These are phyloP conservation scores for Phytophthora multivora DNA, from an alignment of 352 stramenopile species.

Conservation along the genomic window DNA sequence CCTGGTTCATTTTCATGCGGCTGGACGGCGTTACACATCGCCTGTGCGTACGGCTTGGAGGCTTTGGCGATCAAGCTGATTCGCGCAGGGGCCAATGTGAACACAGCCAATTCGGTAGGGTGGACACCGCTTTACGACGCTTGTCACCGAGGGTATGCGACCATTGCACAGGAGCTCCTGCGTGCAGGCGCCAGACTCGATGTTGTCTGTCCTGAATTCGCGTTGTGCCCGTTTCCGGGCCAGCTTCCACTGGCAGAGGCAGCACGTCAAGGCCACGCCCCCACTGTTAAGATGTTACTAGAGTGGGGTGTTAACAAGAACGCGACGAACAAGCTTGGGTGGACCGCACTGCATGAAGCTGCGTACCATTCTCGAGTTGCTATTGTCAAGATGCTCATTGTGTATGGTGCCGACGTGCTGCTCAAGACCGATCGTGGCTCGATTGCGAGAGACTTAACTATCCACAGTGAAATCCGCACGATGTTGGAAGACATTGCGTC, in stretches of 20 bases:
- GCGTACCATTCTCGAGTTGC: constrained; percentile 78
- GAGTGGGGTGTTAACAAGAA: constrained; percentile 87
- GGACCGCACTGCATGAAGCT: constrained; percentile 81
- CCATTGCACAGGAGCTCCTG: constrained; percentile 65
- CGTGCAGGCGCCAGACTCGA: constrained; percentile 66
- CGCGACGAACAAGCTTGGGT: constrained; percentile 70
- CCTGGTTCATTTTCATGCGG: constrained; percentile 78
- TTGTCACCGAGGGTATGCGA: constrained; percentile 73
- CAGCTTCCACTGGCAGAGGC: constrained; percentile 72
- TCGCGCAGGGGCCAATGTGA: constrained; percentile 65
- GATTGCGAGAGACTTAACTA: constrained; percentile 73
- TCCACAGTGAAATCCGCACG: constrained; percentile 74
- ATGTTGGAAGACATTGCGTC: constrained; percentile 79
- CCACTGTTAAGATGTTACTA: constrained; percentile 73
- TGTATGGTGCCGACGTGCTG: constrained; percentile 78
- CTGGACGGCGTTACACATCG: constrained; percentile 81
- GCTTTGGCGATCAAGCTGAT: constrained; percentile 77
- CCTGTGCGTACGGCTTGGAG: constrained; percentile 78
- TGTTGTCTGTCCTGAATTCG: constrained; percentile 78
- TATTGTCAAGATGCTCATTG: constrained; percentile 77
- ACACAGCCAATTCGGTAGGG: constrained; percentile 68
- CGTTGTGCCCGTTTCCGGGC: constrained; percentile 74
- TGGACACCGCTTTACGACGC: constrained; percentile 83
- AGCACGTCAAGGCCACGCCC: constrained; percentile 62
- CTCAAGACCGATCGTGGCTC: constrained; percentile 70